Evolutionary conservation across 2,329 filamentous ascomycete species (phyloP).

Genomic region (Aspergillus fijiensis): DNA sequence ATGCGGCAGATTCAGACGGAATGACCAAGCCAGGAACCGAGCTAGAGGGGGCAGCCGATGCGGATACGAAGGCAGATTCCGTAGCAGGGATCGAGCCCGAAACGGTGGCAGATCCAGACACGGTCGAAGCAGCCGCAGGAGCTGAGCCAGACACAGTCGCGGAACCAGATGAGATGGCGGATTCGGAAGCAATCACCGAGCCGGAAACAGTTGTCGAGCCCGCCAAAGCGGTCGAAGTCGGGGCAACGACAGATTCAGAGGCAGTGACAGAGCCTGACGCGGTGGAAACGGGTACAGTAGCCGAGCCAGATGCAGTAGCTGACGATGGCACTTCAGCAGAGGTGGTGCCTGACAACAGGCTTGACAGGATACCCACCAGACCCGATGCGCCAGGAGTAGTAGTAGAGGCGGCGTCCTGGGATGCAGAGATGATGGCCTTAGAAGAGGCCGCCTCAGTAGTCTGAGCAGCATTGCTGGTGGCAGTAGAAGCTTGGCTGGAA

Average conservation of each 20-base stretch:
- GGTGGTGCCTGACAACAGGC: not conserved
- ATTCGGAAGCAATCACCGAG: not conserved
- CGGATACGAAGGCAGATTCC: not conserved
- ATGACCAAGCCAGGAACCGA: not conserved
- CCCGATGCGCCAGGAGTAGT: constrained; percentile 5
- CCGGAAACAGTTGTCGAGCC: not conserved
- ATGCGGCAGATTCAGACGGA: not conserved
- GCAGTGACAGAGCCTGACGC: not conserved
- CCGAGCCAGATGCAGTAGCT: not conserved
- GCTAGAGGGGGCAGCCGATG: not conserved
- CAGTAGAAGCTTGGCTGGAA: not conserved
- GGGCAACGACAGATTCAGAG: not conserved
- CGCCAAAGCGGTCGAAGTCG: not conserved
- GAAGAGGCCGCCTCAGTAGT: constrained; percentile 3
- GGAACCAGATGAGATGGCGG: not conserved
- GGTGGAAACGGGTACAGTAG: not conserved
- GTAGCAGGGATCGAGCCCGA: not conserved
- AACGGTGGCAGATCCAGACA: not conserved
- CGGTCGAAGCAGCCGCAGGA: not conserved
- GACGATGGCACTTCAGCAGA: not conserved
- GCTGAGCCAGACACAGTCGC: not conserved
- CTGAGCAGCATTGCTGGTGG: not conserved
- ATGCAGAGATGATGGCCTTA: not conserved
- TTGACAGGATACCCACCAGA: not conserved
- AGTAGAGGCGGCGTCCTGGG: not conserved